These are phyloP conservation scores for Aspergillus chevalieri DNA, from an alignment of 2,329 filamentous ascomycete genomes.

Conservation along the genomic window DNA sequence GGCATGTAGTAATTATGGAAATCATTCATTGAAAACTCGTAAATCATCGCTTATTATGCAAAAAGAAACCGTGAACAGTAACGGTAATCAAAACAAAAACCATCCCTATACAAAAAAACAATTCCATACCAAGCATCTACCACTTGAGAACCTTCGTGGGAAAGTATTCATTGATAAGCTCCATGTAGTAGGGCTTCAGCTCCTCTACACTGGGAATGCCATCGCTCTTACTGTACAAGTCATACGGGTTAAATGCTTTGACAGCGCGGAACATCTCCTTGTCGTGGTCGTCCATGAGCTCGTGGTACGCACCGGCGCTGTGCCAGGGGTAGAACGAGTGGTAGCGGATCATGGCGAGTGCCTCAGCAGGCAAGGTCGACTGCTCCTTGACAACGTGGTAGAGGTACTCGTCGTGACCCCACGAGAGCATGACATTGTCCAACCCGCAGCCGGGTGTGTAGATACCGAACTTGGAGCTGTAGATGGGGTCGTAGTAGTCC, in stretches of 20 bases:
- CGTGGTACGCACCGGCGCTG: constrained; percentile 67
- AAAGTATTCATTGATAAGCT: constrained; percentile 70
- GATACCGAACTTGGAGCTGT: constrained; percentile 71
- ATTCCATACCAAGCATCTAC: constrained; percentile 38
- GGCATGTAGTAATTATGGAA: not conserved
- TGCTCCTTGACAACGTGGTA: constrained; percentile 84
- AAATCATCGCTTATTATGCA: constrained; percentile 6
- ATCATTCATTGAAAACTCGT: constrained; percentile 1
- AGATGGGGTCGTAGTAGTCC: constrained; percentile 64
- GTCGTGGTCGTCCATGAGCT: constrained; percentile 81
- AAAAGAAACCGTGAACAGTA: not conserved
- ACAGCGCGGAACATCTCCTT: constrained; percentile 73
- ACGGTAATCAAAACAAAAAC: not conserved
- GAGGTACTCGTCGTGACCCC: constrained; percentile 56
- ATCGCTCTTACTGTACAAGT: constrained; percentile 87
- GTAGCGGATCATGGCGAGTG: constrained; percentile 86
- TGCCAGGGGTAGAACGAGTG: constrained; percentile 95
- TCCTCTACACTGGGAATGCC: constrained; percentile 68
- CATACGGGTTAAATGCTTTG: constrained; percentile 83
- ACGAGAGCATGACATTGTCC: constrained; percentile 82
- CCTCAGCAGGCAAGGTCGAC: constrained; percentile 70
- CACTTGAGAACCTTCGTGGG: constrained; percentile 63
- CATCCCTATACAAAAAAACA: not conserved
- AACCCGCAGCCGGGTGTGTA: constrained; percentile 73
- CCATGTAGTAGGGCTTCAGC: constrained; percentile 72